These are phyloP conservation scores for barley (Hordeum vulgare) DNA, from an alignment of 176 grass and related monocot genomes.

Conservation along the genomic window MorexV3_pseudomolecules_assembly NC_058522.1:207057373-207057872, in stretches of 20 bases:
- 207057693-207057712: constrained; percentile 38
- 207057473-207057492: background rate
- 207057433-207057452: background rate
- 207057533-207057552: background rate
- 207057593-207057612: constrained; percentile 83
- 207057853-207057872: constrained; percentile 66
- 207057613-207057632: constrained; percentile 89
- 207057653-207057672: constrained; percentile 92
- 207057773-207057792: constrained; percentile 50
- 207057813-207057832: constrained; percentile 61
- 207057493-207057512: background rate
- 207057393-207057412: background rate
- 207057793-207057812: constrained; percentile 41
- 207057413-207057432: background rate
- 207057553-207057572: background rate
- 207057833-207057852: constrained; percentile 47
- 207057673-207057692: constrained; percentile 51
- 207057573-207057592: constrained; percentile 17
- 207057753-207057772: constrained; percentile 33
- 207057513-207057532: background rate
- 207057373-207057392: background rate
- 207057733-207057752: constrained; percentile 39
- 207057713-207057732: constrained; percentile 39
- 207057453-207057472: background rate
- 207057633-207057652: constrained; percentile 84